A percentile compares a stretch with the other conserved stretches of the same genome.
Conservation (phyloP, 2,329 filamentous ascomycete species). For the Chaetomiaceae sp. region DNA sequence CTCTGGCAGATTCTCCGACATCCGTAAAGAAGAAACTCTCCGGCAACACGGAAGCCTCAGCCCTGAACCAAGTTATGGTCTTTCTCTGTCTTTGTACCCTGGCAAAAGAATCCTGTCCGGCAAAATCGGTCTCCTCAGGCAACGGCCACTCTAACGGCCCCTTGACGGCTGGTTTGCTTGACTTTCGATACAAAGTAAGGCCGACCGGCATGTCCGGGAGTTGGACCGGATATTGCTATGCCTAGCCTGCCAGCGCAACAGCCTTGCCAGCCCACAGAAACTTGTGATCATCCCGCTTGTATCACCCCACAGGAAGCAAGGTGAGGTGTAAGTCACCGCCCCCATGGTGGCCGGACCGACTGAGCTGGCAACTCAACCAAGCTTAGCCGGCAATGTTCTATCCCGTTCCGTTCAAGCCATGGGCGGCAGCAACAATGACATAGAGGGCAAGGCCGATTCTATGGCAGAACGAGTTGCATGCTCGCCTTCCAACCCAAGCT, state of each 20-base stretch:
- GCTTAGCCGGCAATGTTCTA: slow-evolving; percentile 14
- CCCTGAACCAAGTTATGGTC: no score
- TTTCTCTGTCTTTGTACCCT: background rate
- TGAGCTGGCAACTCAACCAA: slow-evolving; percentile 15
- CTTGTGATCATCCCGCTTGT: slow-evolving; percentile 16
- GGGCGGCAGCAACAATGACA: slow-evolving; percentile 10
- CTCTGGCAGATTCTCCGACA: background rate
- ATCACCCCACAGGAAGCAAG: slow-evolving; percentile 26
- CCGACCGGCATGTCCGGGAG: slow-evolving; percentile 17
- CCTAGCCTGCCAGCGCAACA: slow-evolving; percentile 4
- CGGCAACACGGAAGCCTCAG: no score
- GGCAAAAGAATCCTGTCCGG: slow-evolving; percentile 1
- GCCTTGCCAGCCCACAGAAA: slow-evolving; percentile 7
- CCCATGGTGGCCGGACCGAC: slow-evolving; percentile 20
- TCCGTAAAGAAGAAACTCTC: no score
- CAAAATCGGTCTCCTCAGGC: background rate
- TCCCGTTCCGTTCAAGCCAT: slow-evolving; percentile 12
- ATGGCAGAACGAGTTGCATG: slow-evolving; percentile 1
- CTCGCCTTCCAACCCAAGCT: slow-evolving; percentile 4
- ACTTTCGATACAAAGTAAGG: slow-evolving; percentile 6
- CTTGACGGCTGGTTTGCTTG: background rate
- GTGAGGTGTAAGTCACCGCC: slow-evolving; percentile 28
- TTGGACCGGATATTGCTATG: slow-evolving; percentile 18
- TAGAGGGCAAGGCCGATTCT: slow-evolving; percentile 4
- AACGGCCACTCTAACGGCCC: slow-evolving; percentile 9